A percentile compares a stretch with the other conserved stretches of the same genome.
Evolutionary conservation across 2,329 filamentous ascomycete species (phyloP).

Genomic region (Penicillium sp.): DNA sequence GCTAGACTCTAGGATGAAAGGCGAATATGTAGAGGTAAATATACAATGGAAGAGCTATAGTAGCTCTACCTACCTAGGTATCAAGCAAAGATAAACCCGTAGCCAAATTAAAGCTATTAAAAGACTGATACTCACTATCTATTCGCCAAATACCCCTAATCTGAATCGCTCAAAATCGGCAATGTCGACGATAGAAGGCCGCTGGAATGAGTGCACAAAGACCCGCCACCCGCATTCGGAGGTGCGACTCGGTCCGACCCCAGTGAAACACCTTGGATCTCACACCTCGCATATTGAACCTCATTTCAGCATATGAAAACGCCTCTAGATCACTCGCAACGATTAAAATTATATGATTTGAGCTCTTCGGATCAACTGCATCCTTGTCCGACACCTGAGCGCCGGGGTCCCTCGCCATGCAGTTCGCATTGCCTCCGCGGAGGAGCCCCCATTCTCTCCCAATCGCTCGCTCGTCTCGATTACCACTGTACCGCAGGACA

Average conservation of each 20-base stretch:
- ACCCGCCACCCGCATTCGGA: constrained; percentile 14
- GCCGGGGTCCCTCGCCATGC: constrained; percentile 54
- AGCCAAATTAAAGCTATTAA: not conserved
- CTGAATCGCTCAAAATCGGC: constrained; percentile 2
- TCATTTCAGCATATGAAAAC: too few relatives aligned
- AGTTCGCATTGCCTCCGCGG: constrained; percentile 82
- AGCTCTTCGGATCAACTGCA: not conserved
- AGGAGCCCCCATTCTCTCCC: constrained; percentile 69
- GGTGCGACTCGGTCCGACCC: not conserved
- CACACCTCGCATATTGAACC: not conserved
- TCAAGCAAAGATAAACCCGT: too few relatives aligned
- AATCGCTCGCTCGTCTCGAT: constrained; percentile 52
- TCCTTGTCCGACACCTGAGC: constrained; percentile 14
- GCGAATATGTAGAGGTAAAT: too few relatives aligned
- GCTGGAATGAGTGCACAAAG: constrained; percentile 13
- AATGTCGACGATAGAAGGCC: not conserved
- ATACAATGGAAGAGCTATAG: too few relatives aligned
- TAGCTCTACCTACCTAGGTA: too few relatives aligned
- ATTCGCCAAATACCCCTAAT: not conserved
- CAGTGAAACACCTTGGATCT: constrained; percentile 1
- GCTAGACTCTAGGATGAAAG: too few relatives aligned
- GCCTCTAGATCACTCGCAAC: not conserved
- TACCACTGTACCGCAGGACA: constrained; percentile 51
- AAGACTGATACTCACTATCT: not conserved
- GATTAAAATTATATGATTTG: constrained; percentile 10